Base-by-base conservation (phyloP, 805 yeast species). In the Kodamaea hsintzibuensis region DNA sequence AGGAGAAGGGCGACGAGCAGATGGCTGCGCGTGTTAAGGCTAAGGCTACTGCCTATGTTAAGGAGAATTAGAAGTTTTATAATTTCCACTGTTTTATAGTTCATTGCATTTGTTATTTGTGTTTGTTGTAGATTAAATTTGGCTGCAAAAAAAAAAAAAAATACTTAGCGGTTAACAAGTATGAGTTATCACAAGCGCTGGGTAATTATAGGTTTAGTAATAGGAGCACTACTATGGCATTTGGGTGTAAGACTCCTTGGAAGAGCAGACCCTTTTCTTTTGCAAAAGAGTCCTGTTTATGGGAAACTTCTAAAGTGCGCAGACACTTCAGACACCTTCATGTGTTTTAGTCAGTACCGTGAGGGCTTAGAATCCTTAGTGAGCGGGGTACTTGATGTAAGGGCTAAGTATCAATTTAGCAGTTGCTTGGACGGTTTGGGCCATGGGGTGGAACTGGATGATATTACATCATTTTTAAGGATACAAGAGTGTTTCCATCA, bases 11-110 rank as follows among this genome's bases (percentile, higher is more conserved):
- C 12, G 93, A 89, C 66, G 81, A 78, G 47, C 87, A 84, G 72
- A 82, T 86, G 49, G 82, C 83, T 53, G 95, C 89, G 58, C 85
- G 89, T 58, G 97, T 92, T 51, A 92, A 91, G 77, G 90, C 96
- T 16, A 88, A 88, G 73, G 98, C 98, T 33, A 83, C 85, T 42
- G 95, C 90, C 64, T 91, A 80, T 63, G 92, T 85, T 45, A 73
- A 77, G 59, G 54, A 63, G 22, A 60, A 61, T 27, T 33, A 49
- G 39, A 37, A 39, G 17, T 10, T 39, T 39, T 39, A 39, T 39
- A n/a, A 17, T 40, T 6, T 22, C 6, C 25, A 17, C 17, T 40
- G 44, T 40, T 40, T 40, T 40, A 40, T 40, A 40, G 44, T 40
- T 30, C 10, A 40, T 40, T 40, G 44, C 44, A 40, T 40, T 40